Base-by-base conservation (phyloP, 2,329 filamentous ascomycete genomes). In the Fusarium temperatum region DNA sequence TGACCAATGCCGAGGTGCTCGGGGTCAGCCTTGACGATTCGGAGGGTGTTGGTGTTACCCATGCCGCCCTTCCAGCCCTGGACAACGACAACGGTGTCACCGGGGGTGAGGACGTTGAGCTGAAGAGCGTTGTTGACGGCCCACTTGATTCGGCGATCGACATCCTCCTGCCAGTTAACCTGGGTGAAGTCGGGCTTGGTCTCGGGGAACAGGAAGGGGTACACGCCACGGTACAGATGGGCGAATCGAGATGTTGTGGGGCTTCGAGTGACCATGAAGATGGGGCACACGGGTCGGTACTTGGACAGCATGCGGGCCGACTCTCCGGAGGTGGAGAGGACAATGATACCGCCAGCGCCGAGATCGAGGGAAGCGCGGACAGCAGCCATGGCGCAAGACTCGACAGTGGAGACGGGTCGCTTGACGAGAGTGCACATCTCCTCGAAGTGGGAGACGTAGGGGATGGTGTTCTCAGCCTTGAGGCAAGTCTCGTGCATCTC, bases 401-500 rank as follows among this genome's bases (percentile, higher is more conserved):
- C 96, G 71, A 93, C 92, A 68, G 95, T 95, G 77, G 91, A 91
- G 77, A 96, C 94, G 59, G 96, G 96, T 75, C 95, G 91, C 81
- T 93, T 90, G 79, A 92, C 92, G 74, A 98, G 87, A 78, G 91
- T 92, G 85, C 94, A 93, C 83, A 99, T 88, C 89, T 99, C 96
- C 84, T 98, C 95, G 82, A 98, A 99, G 80, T 97, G 93, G 82
- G 92, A 96, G 84, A 98, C 93, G 84, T 99, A 98, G 60, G 96
- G 95, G 81, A 98, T 98, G 75, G 95, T 94, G 83, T 98, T 95
- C 88, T 99, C 96, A 60, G 96, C 96, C 85, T 97, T 92, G 84
- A 98, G 88, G 85, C 96, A 98, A 58, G 96, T 95, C 87, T 98
- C 94, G 89, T 96, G 94, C 96, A 99, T 99, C 93, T 98, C 97